Conservation (phyloP, 805 yeast species). For the Komagataella pastoris region DNA sequence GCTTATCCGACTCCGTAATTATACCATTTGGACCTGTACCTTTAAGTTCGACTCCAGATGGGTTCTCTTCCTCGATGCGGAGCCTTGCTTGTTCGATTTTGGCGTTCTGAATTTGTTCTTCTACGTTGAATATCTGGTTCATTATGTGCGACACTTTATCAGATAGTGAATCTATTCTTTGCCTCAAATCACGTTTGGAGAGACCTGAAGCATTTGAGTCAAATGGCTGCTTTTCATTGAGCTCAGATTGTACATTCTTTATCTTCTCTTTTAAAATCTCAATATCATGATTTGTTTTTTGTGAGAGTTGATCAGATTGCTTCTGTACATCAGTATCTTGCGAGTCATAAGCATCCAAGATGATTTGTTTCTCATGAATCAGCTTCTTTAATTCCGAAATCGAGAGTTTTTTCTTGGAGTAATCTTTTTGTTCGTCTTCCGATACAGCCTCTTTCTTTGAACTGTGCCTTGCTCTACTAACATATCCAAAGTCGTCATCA, state of each 20-base stretch:
- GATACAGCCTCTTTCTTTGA: conserved; percentile 19
- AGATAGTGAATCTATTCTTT: conserved; percentile 47
- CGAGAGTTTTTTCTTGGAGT: conserved; percentile 22
- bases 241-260: conserved; percentile 25
- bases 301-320: conserved; percentile 12
- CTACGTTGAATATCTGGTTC: conserved; percentile 46
- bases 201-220: conserved; percentile 7
- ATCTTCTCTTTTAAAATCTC: conserved; percentile 54
- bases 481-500: conserved; percentile 56
- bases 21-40: conserved; percentile 87
- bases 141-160: conserved; percentile 65
- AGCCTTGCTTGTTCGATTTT: conserved; percentile 53
- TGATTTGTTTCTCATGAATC: conserved; percentile 58
- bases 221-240: conserved; percentile 11
- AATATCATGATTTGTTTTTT: conserved; percentile 38
- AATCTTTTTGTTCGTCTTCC: conserved; percentile 1
- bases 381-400: conserved; percentile 46
- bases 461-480: conserved; percentile 45
- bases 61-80: conserved; percentile 45
- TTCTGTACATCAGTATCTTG: conserved; percentile 34
- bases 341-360: conserved; percentile 60
- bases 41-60: conserved; percentile 46
- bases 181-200: conserved; percentile 32
- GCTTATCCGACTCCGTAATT: conserved; percentile 71
- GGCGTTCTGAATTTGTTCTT: conserved; percentile 51